phyloP scores from a whole-genome alignment of 2,329 filamentous ascomycete genomes.

The Trichoderma lentiforme region DNA sequence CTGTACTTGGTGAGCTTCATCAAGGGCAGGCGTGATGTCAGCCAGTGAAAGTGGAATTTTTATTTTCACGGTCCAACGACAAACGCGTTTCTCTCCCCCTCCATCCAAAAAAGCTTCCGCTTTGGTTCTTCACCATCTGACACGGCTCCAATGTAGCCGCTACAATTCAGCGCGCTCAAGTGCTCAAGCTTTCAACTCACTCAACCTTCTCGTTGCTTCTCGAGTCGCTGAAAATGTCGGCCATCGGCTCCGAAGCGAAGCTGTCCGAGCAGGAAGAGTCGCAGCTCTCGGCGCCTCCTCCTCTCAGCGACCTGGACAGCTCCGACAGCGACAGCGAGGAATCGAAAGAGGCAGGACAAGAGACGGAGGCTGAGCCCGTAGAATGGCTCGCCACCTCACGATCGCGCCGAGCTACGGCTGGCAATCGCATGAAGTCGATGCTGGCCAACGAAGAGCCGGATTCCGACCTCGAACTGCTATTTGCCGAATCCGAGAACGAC shows the following conservation, averaged over 20 bases:
- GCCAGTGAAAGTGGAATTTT: background rate
- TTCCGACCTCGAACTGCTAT: slow-evolving; percentile 68
- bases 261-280: slow-evolving; percentile 34
- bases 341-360: background rate
- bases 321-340: slow-evolving; percentile 30
- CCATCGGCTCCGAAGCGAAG: slow-evolving; percentile 31
- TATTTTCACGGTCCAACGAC: background rate
- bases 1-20: background rate
- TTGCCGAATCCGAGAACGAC: slow-evolving; percentile 69
- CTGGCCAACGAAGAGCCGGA: slow-evolving; percentile 70
- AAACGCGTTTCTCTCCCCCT: slow-evolving; percentile 14
- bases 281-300: slow-evolving; percentile 29
- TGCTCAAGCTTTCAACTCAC: background rate
- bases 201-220: background rate
- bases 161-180: background rate
- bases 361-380: slow-evolving; percentile 34
- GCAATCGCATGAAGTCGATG: slow-evolving; percentile 77
- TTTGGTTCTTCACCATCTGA: background rate
- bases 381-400: slow-evolving; percentile 74
- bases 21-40: background rate
- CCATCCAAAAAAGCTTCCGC: background rate
- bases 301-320: slow-evolving; percentile 18
- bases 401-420: slow-evolving; percentile 74
- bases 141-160: slow-evolving; percentile 12
- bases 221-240: slow-evolving; percentile 3